A percentile compares a stretch with the other conserved stretches of the same genome.
These are phyloP conservation scores for Neurospora intermedia DNA, from an alignment of 495 filamentous ascomycete genomes.

Conservation along the genomic window DNA sequence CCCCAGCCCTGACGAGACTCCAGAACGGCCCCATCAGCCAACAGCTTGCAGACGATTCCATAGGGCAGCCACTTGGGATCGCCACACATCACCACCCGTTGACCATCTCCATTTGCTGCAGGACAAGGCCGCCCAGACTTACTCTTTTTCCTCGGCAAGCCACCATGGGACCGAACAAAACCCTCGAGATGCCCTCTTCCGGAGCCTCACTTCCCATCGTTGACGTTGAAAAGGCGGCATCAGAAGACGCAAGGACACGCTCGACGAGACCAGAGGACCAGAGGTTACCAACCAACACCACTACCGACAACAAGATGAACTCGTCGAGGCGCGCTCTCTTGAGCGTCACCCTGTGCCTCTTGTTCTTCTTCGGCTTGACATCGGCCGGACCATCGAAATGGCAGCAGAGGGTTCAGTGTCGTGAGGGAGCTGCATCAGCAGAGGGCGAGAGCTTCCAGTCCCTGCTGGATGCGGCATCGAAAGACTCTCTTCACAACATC, in stretches of 20 bases:
- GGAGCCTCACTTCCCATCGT: conserved; percentile 4
- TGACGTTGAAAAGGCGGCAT: conserved; percentile 4
- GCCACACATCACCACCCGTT: not conserved
- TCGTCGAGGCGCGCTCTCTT: conserved; percentile 16
- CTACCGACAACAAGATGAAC: conserved; percentile 16
- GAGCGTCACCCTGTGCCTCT: conserved; percentile 18
- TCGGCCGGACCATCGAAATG: conserved; percentile 9
- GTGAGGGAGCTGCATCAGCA: not conserved
- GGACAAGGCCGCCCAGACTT: not conserved
- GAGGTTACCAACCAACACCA: not conserved
- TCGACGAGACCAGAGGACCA: not conserved
- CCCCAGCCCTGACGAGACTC: conserved; percentile 1
- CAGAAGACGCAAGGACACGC: conserved; percentile 1
- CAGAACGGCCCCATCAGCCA: conserved; percentile 4
- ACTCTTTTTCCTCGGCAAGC: not conserved
- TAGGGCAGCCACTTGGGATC: not conserved
- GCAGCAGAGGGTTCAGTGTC: conserved; percentile 7
- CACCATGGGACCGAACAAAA: conserved; percentile 10
- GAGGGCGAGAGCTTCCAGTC: conserved; percentile 14
- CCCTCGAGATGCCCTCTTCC: conserved; percentile 2
- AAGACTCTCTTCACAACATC: conserved; percentile 26
- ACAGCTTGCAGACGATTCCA: not conserved
- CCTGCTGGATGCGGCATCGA: conserved; percentile 24
- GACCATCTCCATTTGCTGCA: not conserved
- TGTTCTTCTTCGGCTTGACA: conserved; percentile 21